phyloP scores from a whole-genome alignment of 73 alveolate species.

The Stentor coeruleus region DNA sequence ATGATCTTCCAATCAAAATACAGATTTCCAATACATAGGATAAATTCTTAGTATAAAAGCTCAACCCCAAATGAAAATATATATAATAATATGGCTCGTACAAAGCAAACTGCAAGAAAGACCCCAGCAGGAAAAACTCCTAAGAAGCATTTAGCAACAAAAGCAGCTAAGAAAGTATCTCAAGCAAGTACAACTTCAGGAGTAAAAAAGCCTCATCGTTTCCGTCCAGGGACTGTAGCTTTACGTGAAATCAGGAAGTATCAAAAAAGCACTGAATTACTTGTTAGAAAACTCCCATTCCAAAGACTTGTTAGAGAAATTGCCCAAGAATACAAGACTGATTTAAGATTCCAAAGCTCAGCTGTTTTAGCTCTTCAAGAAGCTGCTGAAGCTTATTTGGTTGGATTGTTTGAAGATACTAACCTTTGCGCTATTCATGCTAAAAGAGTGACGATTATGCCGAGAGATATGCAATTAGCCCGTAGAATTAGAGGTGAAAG shows the following conservation, averaged over 20 bases:
- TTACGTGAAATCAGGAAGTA: conserved; percentile 77
- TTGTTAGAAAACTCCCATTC: conserved; percentile 76
- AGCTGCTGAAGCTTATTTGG: conserved; percentile 76
- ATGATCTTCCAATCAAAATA: too few relatives aligned
- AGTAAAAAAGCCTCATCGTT: conserved; percentile 82
- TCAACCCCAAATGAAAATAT: too few relatives aligned
- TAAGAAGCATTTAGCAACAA: neutral
- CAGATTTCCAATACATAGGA: too few relatives aligned
- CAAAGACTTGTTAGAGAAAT: conserved; percentile 74
- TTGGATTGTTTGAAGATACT: conserved; percentile 53
- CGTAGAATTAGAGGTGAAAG: conserved; percentile 71
- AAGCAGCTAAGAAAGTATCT: conserved; percentile 18
- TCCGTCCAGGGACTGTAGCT: conserved; percentile 86
- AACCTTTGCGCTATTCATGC: conserved; percentile 71
- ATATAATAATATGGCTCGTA: too few relatives aligned
- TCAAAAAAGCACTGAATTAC: conserved; percentile 70
- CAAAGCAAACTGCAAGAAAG: too few relatives aligned
- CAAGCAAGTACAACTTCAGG: too few relatives aligned
- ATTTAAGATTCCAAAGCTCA: conserved; percentile 56
- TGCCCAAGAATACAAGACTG: conserved; percentile 58
- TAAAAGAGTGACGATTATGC: conserved; percentile 66
- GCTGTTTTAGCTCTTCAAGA: conserved; percentile 74
- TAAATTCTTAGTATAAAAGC: too few relatives aligned
- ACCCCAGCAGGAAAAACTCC: too few relatives aligned
- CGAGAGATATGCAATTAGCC: conserved; percentile 62